These are phyloP conservation scores for Nematocida sp. DNA, from an alignment of 371 early-diverging fungal species.

Conservation along the genomic window DNA sequence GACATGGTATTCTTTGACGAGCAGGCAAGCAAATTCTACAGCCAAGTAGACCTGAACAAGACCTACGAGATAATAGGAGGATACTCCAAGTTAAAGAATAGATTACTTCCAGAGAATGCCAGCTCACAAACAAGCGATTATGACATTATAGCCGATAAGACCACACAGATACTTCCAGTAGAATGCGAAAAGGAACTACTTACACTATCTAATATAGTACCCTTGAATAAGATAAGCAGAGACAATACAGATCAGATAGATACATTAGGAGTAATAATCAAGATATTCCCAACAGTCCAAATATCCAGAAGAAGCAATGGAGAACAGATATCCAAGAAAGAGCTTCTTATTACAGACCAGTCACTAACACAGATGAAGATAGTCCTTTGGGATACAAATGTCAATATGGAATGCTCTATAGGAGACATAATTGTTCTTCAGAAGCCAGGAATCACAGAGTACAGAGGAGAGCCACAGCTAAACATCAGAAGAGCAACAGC, in stretches of 20 bases:
- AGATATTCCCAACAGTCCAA: slow-evolving; percentile 66
- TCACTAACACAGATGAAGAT: slow-evolving; percentile 67
- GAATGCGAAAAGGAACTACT: slow-evolving; percentile 68
- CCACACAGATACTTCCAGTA: slow-evolving; percentile 66
- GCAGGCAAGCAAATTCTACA: slow-evolving; percentile 70
- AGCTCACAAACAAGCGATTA: too few relatives aligned
- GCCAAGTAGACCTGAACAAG: slow-evolving; percentile 71
- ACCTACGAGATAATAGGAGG: slow-evolving; percentile 77
- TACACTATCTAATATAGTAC: slow-evolving; percentile 67
- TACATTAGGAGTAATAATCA: slow-evolving; percentile 76
- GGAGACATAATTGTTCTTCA: slow-evolving; percentile 73
- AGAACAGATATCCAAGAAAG: slow-evolving; percentile 69
- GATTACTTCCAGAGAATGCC: slow-evolving; percentile 70
- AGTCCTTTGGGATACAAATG: slow-evolving; percentile 80
- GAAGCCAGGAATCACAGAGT: slow-evolving; percentile 75
- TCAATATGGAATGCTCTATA: slow-evolving; percentile 68
- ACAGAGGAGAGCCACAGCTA: slow-evolving; percentile 70
- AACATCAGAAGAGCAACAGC: slow-evolving; percentile 60
- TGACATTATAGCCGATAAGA: slow-evolving; percentile 74
- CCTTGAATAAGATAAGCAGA: slow-evolving; percentile 67
- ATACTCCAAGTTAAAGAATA: slow-evolving; percentile 74
- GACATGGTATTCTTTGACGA: slow-evolving; percentile 78
- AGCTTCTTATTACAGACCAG: slow-evolving; percentile 74
- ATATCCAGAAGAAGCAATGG: slow-evolving; percentile 70
- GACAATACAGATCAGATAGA: slow-evolving; percentile 69